phyloP scores from a whole-genome alignment of 176 grass and related monocot genomes.

The Zoysia pacifica region DNA sequence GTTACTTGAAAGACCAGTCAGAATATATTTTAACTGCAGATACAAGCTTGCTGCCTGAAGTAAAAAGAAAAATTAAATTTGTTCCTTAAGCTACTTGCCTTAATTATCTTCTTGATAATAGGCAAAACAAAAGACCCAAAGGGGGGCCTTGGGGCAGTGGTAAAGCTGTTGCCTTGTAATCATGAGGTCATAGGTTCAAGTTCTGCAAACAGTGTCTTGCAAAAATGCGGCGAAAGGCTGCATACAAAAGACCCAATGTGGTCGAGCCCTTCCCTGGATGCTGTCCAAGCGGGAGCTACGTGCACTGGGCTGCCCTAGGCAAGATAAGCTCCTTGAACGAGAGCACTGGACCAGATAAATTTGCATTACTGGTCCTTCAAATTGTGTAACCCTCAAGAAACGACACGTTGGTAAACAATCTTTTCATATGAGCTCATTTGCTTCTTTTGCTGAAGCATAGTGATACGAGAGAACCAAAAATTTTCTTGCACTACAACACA shows the following conservation, averaged over 20 bases:
- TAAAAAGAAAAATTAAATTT: background rate
- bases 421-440: slow-evolving; percentile 17
- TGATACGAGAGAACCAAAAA: slow-evolving; percentile 9
- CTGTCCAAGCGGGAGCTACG: too few species aligned
- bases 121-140: background rate
- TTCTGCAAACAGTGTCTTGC: too few species aligned
- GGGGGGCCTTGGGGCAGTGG: too few species aligned
- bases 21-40: slow-evolving; percentile 10
- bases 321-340: background rate
- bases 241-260: too few species aligned
- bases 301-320: too few species aligned
- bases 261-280: too few species aligned
- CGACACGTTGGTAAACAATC: slow-evolving; percentile 6
- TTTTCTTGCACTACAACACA: background rate
- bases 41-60: background rate
- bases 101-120: slow-evolving; percentile 22
- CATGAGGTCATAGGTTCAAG: too few species aligned
- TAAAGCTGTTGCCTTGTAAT: too few species aligned
- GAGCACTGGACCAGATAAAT: background rate
- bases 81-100: background rate
- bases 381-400: slow-evolving; percentile 11
- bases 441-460: background rate
- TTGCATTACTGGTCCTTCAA: background rate
- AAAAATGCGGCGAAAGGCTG: too few species aligned
- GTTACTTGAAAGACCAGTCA: slow-evolving; percentile 23